These are phyloP conservation scores for Daedalea quercina DNA, from an alignment of 768 basidiomycete species.

Conservation along the genomic window DNA sequence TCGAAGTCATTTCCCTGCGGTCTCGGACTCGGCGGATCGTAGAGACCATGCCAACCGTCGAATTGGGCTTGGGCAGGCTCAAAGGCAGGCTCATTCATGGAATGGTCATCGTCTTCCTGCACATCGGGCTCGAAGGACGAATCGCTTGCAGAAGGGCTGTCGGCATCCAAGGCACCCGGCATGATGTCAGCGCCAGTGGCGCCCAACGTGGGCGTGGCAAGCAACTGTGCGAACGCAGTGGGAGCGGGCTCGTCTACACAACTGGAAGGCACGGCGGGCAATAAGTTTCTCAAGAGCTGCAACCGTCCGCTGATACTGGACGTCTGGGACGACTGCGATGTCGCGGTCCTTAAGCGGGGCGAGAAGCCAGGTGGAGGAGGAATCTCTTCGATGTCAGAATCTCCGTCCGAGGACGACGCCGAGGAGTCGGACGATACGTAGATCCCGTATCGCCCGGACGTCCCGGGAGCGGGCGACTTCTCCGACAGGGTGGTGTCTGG, in stretches of 20 bases:
- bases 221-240: not conserved
- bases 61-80: no score
- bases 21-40: no score
- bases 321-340: not conserved
- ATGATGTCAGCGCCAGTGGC: not conserved
- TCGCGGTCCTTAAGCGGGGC: not conserved
- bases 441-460: constrained; percentile 61
- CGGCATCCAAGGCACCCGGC: not conserved
- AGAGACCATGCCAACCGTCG: no score
- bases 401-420: constrained; percentile 37
- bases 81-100: no score
- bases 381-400: constrained; percentile 21
- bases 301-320: constrained; percentile 5
- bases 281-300: constrained; percentile 13
- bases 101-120: no score
- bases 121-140: no score
- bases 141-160: no score
- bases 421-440: constrained; percentile 28
- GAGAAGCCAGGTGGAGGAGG: constrained; percentile 4
- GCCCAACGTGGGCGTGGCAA: not conserved
- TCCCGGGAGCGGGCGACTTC: constrained; percentile 24
- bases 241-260: not conserved
- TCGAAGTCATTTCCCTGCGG: no score
- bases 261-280: constrained; percentile 13
- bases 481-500: constrained; percentile 20